Conservation (phyloP, 441 rosid species). For the Rhodomyrtus psidioides region DNA sequence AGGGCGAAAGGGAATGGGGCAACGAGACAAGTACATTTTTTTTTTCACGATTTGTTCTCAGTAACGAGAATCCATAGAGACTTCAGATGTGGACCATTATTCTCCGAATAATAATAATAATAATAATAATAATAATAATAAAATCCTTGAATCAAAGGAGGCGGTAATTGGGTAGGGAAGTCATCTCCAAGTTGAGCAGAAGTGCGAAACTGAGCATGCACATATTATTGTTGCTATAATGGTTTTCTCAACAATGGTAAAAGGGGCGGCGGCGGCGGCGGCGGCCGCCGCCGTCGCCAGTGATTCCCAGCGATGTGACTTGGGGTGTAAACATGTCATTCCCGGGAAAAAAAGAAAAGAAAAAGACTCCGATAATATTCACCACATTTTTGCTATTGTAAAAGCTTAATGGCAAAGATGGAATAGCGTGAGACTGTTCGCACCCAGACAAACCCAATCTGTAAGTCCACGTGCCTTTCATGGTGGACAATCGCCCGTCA, state of each 20-base stretch:
- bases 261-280: background rate
- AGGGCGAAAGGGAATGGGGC: background rate
- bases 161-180: background rate
- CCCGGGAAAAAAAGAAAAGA: too few species aligned
- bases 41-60: background rate
- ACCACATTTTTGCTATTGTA: too few species aligned
- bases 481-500: too few species aligned
- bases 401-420: too few species aligned
- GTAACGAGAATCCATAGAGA: background rate
- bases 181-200: background rate
- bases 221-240: background rate
- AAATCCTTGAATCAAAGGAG: background rate
- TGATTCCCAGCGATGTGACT: background rate
- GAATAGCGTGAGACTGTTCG: too few species aligned
- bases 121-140: too few species aligned
- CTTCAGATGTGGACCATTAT: background rate
- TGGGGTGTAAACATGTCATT: too few species aligned
- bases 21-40: background rate
- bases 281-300: too few species aligned
- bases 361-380: too few species aligned
- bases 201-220: background rate
- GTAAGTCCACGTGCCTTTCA: too few species aligned
- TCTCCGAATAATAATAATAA: too few species aligned
- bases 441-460: too few species aligned
- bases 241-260: background rate